Conservation (phyloP, 495 filamentous ascomycete species). For the Neurospora sp. region DNA sequence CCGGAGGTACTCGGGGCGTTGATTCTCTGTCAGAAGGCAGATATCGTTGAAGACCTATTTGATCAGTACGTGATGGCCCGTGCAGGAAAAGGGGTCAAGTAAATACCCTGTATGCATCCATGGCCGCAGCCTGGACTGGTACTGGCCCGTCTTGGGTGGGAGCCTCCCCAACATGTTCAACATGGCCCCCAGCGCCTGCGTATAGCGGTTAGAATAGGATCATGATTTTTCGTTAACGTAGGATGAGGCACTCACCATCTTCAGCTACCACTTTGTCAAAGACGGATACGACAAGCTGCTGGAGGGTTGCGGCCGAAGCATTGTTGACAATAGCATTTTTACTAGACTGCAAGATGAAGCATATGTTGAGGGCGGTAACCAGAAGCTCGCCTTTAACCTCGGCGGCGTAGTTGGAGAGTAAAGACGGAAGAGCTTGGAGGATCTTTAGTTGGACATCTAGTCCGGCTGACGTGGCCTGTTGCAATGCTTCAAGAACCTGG, state of each 20-base stretch:
- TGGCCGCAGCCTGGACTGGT: conserved; percentile 60
- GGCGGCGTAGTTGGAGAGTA: conserved; percentile 82
- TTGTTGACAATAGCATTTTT: conserved; percentile 90
- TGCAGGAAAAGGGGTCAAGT: not conserved
- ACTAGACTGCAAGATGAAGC: conserved; percentile 77
- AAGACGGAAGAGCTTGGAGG: conserved; percentile 80
- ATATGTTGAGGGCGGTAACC: conserved; percentile 74
- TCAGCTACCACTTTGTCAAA: conserved; percentile 85
- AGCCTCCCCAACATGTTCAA: conserved; percentile 48
- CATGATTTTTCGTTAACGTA: not conserved
- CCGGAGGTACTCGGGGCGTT: conserved; percentile 67
- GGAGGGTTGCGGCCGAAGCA: conserved; percentile 86
- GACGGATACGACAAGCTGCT: conserved; percentile 82
- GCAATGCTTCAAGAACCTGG: conserved; percentile 77
- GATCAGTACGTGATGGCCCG: conserved; percentile 11
- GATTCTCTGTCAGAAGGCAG: conserved; percentile 76
- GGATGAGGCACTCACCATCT: conserved; percentile 47
- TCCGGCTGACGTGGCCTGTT: conserved; percentile 62
- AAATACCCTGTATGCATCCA: conserved; percentile 70
- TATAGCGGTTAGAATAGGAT: conserved; percentile 8
- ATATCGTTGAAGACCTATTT: conserved; percentile 73
- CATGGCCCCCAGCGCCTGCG: conserved; percentile 36
- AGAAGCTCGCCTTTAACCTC: conserved; percentile 74
- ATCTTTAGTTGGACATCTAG: conserved; percentile 95
- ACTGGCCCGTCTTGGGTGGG: conserved; percentile 51